These are phyloP conservation scores for Mrakia blollopis DNA, from an alignment of 768 basidiomycete species.

Conservation along the genomic window DNA sequence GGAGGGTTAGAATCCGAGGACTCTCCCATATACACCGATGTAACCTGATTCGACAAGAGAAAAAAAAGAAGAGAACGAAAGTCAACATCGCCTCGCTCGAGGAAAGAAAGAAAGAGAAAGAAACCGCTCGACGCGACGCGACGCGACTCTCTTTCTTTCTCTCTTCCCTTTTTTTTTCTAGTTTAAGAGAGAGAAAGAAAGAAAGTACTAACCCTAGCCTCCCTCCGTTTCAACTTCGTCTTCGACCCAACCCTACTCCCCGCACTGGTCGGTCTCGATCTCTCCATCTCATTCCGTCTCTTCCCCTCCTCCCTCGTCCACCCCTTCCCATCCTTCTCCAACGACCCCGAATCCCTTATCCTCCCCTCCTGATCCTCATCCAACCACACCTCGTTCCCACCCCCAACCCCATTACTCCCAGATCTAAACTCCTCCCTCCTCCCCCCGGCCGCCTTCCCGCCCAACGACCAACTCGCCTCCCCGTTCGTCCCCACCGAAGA, in stretches of 20 bases:
- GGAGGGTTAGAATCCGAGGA: neutral
- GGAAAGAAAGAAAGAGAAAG: no score
- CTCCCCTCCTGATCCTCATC: constrained; percentile 13
- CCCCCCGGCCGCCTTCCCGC: neutral
- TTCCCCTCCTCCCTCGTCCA: neutral
- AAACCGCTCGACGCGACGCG: no score
- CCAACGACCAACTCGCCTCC: neutral
- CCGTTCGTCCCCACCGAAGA: no score
- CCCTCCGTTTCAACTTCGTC: constrained; percentile 18
- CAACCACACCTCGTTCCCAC: constrained; percentile 16
- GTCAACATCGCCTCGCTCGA: neutral
- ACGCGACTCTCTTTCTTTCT: no score
- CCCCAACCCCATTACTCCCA: no score
- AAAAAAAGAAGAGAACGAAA: neutral
- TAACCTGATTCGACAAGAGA: neutral
- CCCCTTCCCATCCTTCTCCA: neutral
- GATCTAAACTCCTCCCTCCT: neutral
- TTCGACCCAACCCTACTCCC: neutral
- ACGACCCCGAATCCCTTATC: neutral
- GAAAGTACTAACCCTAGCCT: constrained; percentile 15
- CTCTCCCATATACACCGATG: neutral
- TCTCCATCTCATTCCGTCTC: no score
- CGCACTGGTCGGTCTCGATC: neutral
- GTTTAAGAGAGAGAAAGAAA: no score
- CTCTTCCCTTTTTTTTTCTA: no score